These are phyloP conservation scores for Castanea sativa DNA, from an alignment of 306 rosid species.

Conservation along the genomic window DNA sequence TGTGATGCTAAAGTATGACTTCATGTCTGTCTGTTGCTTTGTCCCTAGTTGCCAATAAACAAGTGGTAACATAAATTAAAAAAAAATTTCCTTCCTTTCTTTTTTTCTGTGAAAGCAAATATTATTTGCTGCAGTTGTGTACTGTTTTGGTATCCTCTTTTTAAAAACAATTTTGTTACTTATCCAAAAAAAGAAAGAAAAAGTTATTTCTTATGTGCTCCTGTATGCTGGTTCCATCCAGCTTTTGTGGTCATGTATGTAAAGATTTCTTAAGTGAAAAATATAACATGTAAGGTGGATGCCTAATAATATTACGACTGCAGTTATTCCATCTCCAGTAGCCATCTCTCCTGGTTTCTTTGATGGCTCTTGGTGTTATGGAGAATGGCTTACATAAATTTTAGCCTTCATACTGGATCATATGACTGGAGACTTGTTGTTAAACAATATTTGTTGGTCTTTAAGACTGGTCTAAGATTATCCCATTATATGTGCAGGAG, in stretches of 20 bases:
- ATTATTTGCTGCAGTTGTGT: not conserved
- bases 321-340: not conserved
- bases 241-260: not conserved
- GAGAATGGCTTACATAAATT: not conserved
- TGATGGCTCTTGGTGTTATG: not conserved
- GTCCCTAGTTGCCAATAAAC: not conserved
- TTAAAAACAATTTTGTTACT: not conserved
- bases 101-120: too few species aligned
- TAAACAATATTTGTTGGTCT: not conserved
- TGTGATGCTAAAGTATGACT: not conserved
- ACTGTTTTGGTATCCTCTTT: not conserved
- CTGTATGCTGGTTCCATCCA: not conserved
- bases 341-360: not conserved
- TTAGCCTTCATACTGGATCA: not conserved
- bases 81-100: not conserved
- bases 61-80: not conserved
- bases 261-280: not conserved
- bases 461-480: not conserved
- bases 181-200: not conserved
- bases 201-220: not conserved
- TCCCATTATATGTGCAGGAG: constrained; percentile 55
- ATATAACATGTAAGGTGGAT: not conserved
- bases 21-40: not conserved
- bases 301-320: not conserved
- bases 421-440: not conserved